These are phyloP conservation scores for Plasmodium knowlesi DNA, from an alignment of 169 alveolate genomes.

Conservation along the genomic window DNA sequence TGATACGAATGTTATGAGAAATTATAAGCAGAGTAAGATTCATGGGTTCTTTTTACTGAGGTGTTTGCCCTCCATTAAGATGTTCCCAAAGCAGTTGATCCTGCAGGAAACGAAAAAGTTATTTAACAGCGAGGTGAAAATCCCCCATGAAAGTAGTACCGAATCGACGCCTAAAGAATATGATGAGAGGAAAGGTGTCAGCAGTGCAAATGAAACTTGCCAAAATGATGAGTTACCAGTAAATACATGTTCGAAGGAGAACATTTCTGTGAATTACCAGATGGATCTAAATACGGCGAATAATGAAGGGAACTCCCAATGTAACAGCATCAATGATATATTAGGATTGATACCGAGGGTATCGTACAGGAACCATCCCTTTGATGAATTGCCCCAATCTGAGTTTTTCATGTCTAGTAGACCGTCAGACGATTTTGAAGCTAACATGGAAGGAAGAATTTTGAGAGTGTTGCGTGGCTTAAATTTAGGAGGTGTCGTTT, in stretches of 20 bases:
- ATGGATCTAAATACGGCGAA: constrained; percentile 42
- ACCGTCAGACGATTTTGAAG: constrained; percentile 85
- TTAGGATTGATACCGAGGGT: constrained; percentile 50
- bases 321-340: constrained; percentile 52
- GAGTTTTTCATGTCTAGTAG: constrained; percentile 84
- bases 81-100: constrained; percentile 62
- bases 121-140: constrained; percentile 7
- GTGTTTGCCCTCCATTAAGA: constrained; percentile 66
- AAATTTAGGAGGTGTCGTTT: constrained; percentile 91
- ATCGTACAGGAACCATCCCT: constrained; percentile 79
- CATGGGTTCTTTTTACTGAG: constrained; percentile 56
- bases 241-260: constrained; percentile 21
- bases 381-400: constrained; percentile 82
- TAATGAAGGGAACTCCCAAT: constrained; percentile 72
- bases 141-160: neutral
- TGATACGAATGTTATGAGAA: constrained; percentile 21
- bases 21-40: constrained; percentile 48
- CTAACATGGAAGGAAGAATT: constrained; percentile 82
- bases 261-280: constrained; percentile 23
- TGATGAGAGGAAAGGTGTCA: neutral
- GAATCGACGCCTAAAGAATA: neutral
- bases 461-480: constrained; percentile 84
- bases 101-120: constrained; percentile 37
- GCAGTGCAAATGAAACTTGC: constrained; percentile 1
- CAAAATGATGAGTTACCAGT: constrained; percentile 13